Evolutionary conservation across 331 rosid genomes (phyloP), one percentile per base, ranked within the genome.

Genomic region (Acacia pycnantha): DNA sequence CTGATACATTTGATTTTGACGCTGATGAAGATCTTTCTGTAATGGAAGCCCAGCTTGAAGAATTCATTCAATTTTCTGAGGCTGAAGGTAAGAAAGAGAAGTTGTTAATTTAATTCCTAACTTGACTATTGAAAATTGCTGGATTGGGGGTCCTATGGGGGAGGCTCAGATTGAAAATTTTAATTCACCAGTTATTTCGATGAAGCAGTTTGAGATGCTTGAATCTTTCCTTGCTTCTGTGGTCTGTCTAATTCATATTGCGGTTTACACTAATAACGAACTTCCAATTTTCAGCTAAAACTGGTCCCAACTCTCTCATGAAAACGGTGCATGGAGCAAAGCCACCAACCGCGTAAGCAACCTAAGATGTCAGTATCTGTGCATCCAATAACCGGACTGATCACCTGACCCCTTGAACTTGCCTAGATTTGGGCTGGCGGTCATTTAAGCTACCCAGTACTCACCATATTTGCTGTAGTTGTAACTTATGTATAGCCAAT

Each of bases 41-140:
- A 29, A 54, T 92, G 78, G 98, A 92, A 87, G 92, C 93, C 62
- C 97, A 92, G 88, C 87, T 91, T 69, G 97, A 94, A 88, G 97
- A 87, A 81, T 92, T 92, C 48, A 83, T 91, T 79, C 83, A 40
- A 72, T 86, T 71, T 64, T 87, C 90, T 29, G 89, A 91, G 68
- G 29, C 61, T 22, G 86, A 93, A 86, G 93, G 89, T 87, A 86
- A 22, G 22, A 27, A 62, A 26, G 41, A 46, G 51, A 46, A 26
- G 41, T 71, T 71, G 14, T 33, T 35, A 16, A 6, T 24, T 71
- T 33, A 47, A 15, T 71, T 24, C 43, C 61, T 46, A 14, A 24
- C 21, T 40, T n/a, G 47, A 22, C 53, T 70, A 11, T 9, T 22
- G n/a, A 66, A 53, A 33, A 22, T 40, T 64, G 10, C 3, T 41